Conservation (phyloP, 2,329 filamentous ascomycete species). For the Tolypocladium pustulatum region DNA sequence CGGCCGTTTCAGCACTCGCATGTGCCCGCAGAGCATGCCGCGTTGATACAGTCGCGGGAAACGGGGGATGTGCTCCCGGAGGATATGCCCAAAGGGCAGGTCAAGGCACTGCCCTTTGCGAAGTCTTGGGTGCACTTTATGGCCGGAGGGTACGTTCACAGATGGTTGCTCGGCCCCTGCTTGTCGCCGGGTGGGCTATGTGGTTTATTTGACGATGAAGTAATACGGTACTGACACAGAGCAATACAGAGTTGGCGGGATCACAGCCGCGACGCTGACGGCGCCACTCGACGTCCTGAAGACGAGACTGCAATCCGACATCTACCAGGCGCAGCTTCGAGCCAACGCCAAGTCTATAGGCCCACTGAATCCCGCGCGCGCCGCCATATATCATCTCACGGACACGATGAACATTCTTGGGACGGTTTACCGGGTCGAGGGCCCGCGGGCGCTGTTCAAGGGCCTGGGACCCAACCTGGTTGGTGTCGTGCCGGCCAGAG, state of each 20-base stretch:
- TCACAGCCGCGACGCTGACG: conserved; percentile 86
- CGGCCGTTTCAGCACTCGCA: conserved; percentile 18
- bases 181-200: not conserved
- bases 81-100: conserved; percentile 20
- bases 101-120: conserved; percentile 40
- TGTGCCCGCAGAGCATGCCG: conserved; percentile 20
- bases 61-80: conserved; percentile 44
- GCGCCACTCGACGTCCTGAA: conserved; percentile 90
- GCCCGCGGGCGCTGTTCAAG: conserved; percentile 82
- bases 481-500: conserved; percentile 78
- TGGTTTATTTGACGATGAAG: not conserved
- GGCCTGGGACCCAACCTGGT: conserved; percentile 83
- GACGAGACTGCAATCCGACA: conserved; percentile 86
- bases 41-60: conserved; percentile 49
- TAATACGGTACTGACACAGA: conserved; percentile 6
- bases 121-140: conserved; percentile 91
- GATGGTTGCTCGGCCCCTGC: not conserved
- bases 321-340: conserved; percentile 77
- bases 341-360: conserved; percentile 39
- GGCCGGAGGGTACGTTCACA: conserved; percentile 64
- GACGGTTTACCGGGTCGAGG: conserved; percentile 71
- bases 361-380: conserved; percentile 51
- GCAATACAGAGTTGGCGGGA: conserved; percentile 62
- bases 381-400: conserved; percentile 61
- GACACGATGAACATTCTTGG: conserved; percentile 82